Evolutionary conservation across 2,329 filamentous ascomycete genomes (phyloP).

Genomic region (Alternaria arborescens): DNA sequence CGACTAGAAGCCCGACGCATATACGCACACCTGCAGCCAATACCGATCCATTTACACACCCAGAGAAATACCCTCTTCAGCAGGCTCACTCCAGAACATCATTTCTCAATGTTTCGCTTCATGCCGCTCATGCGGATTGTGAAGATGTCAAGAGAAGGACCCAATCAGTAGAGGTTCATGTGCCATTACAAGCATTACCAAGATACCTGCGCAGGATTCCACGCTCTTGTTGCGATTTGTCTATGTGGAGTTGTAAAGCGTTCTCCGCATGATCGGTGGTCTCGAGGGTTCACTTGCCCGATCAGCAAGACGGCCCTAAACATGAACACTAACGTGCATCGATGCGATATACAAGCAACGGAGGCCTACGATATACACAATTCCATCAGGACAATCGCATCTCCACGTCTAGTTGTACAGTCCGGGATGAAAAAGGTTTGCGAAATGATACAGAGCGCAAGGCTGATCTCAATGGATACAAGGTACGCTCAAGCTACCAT

Average conservation of each 20-base stretch:
- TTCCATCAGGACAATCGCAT: background rate
- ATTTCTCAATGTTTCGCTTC: background rate
- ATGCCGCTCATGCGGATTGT: background rate
- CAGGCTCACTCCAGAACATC: background rate
- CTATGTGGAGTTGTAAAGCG: background rate
- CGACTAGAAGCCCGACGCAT: slow-evolving; percentile 6
- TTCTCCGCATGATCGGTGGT: slow-evolving; percentile 3
- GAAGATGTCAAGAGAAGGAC: slow-evolving; percentile 12
- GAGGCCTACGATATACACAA: background rate
- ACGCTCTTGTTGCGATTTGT: slow-evolving; percentile 1
- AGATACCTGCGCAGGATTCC: background rate
- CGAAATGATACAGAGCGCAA: background rate
- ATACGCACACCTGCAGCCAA: slow-evolving; percentile 1
- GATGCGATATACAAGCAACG: background rate
- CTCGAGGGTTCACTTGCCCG: background rate
- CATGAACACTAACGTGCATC: background rate
- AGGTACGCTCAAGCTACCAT: background rate
- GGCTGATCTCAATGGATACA: background rate
- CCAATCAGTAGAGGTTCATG: background rate
- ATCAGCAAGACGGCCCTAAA: background rate
- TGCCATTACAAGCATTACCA: slow-evolving; percentile 2
- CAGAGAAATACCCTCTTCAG: background rate
- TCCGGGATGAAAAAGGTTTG: background rate
- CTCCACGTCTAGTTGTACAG: background rate
- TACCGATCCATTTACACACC: background rate